Conservation (phyloP, 495 filamentous ascomycete genomes). For the Xylaria bambusicola region DNA sequence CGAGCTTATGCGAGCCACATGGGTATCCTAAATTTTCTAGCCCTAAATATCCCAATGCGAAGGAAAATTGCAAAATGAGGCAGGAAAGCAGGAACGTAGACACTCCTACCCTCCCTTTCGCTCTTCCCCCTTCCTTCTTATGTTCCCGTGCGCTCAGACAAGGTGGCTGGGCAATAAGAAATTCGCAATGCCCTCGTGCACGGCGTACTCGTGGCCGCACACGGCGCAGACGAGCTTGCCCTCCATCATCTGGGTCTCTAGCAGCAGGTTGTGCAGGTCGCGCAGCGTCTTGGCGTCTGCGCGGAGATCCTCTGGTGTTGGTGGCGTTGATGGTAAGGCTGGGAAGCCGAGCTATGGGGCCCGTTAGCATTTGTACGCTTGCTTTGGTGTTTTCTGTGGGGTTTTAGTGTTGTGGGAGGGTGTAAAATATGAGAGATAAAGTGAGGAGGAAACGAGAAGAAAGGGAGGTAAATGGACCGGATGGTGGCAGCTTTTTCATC, state of each 20-base stretch:
- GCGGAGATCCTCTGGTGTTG: slow-evolving; percentile 60
- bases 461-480: too few species aligned
- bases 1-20: too few species aligned
- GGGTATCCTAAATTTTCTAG: too few species aligned
- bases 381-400: too few species aligned
- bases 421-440: too few species aligned
- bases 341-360: slow-evolving; percentile 76
- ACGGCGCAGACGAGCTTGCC: slow-evolving; percentile 88
- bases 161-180: slow-evolving; percentile 93
- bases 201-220: slow-evolving; percentile 89
- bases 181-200: slow-evolving; percentile 94
- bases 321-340: slow-evolving; percentile 62
- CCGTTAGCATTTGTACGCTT: not conserved
- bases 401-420: too few species aligned
- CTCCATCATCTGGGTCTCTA: slow-evolving; percentile 87
- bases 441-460: too few species aligned
- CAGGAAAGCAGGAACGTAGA: too few species aligned
- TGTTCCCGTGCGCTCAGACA: slow-evolving; percentile 41
- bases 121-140: not conserved
- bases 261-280: slow-evolving; percentile 77
- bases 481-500: too few species aligned
- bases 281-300: slow-evolving; percentile 65
- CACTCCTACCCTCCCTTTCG: too few species aligned
- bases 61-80: too few species aligned
- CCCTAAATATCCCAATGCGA: too few species aligned